Evolutionary conservation across 2,329 filamentous ascomycete genomes (phyloP), one percentile per base, ranked within the genome.

Genomic region (Scytalidium sp.): DNA sequence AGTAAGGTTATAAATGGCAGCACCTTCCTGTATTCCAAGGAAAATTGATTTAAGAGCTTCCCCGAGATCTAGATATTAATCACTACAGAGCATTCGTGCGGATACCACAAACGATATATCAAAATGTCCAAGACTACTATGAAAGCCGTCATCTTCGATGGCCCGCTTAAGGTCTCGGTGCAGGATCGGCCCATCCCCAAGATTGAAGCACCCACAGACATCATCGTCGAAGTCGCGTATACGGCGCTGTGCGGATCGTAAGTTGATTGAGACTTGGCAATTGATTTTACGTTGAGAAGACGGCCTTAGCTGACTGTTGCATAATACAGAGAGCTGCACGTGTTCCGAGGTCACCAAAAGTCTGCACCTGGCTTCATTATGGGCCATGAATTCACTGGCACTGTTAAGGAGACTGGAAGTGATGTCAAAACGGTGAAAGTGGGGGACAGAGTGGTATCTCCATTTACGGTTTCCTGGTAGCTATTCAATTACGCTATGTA

Each of bases 331-430:
- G 90, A 96, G 64, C 75, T 96, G 29, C 91, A 96, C 68, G 83
- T 88, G 47, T 96, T 84, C 71, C 86, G 91, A 41, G 91, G 91
- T 40, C 84, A 89, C 60, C 83, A 95, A 64, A 77, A 82, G 20
- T 85, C 83, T 3, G 75, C 68, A 0, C 80, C 85, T 0, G 79
- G 76, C 19, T 80, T 79, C 58, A 76, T 81, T 50, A 83, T 83
- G 86, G 88, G 90, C 51, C 92, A 96, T 66, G 92, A 96, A 64
- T 95, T 96, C 64, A 90, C 88, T 2, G 92, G 92, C 4, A 79
- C 76, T 20, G 81, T 96, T 9, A 78, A 84, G 27, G 81, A 87
- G 54, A 72, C 78, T 41, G 91, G 91, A 0, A 71, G 77, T 15
- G 76, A 72, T 2, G 88, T 96, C 42, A 84, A 80, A 60, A 81